Percentiles rank a stretch among this genome's conserved stretches.
Conservation (phyloP, 352 stramenopile species). For the Pythium folliculosum region DNA sequence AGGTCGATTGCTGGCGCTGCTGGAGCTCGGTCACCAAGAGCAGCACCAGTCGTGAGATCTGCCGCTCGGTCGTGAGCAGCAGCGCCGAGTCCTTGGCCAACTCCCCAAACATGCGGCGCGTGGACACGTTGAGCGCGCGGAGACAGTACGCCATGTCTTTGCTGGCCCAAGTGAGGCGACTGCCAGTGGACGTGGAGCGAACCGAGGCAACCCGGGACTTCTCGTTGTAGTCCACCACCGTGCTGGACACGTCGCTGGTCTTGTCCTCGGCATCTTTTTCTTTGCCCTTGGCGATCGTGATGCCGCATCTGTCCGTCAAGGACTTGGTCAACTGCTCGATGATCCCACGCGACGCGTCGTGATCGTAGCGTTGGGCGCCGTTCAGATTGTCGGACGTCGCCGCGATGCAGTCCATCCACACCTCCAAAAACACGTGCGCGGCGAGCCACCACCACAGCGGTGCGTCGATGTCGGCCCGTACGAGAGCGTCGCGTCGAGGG, state of each 20-base stretch:
- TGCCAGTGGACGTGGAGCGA: background rate
- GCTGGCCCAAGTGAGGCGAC: slow-evolving; percentile 21
- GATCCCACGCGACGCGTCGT: background rate
- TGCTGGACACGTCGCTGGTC: background rate
- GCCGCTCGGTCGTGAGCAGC: slow-evolving; percentile 16
- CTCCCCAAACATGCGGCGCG: slow-evolving; percentile 28
- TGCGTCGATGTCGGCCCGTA: background rate
- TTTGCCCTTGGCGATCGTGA: background rate
- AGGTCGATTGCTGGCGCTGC: background rate
- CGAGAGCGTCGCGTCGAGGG: slow-evolving; percentile 4
- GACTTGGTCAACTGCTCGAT: background rate
- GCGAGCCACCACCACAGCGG: slow-evolving; percentile 27
- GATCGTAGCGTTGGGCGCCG: background rate
- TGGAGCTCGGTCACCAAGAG: slow-evolving; percentile 5
- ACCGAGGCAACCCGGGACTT: background rate
- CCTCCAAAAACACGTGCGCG: slow-evolving; percentile 7
- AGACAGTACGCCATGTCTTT: slow-evolving; percentile 28
- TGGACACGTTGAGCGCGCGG: slow-evolving; percentile 37
- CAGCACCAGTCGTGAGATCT: slow-evolving; percentile 25
- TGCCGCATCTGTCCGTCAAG: slow-evolving; percentile 1
- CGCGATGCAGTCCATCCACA: slow-evolving; percentile 13
- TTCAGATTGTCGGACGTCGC: background rate
- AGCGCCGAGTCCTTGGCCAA: slow-evolving; percentile 4
- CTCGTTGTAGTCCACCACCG: background rate
- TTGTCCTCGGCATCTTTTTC: background rate